Conservation (phyloP, 83 land plant species). For the Picea abies region DNA sequence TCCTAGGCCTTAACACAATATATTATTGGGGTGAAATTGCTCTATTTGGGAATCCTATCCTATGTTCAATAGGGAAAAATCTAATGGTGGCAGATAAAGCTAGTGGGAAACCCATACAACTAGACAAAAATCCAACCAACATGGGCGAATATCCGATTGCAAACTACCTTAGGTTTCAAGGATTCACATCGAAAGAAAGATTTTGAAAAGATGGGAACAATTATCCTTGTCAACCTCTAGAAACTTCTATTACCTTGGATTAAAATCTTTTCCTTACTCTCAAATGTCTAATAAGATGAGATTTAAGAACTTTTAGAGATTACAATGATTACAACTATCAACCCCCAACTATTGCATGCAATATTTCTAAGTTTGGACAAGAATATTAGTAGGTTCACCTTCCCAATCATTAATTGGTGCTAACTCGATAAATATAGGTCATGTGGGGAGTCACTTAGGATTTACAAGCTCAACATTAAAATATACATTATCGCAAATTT, state of each 20-base stretch:
- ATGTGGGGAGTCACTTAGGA: neutral
- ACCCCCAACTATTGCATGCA: neutral
- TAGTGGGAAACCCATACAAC: conserved; percentile 21
- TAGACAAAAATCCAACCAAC: conserved; percentile 2
- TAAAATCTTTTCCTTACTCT: conserved; percentile 10
- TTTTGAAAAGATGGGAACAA: conserved; percentile 9
- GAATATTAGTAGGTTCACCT: neutral
- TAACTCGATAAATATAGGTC: conserved; percentile 7
- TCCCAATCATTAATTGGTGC: neutral
- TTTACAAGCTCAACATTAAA: neutral
- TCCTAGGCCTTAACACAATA: neutral
- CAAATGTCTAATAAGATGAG: neutral
- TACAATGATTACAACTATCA: neutral
- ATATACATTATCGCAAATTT: neutral
- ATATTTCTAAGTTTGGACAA: neutral
- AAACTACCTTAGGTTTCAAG: conserved; percentile 11
- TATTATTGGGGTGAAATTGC: neutral
- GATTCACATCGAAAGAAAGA: conserved; percentile 12
- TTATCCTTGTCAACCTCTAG: neutral
- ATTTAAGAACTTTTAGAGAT: neutral
- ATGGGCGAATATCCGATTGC: neutral
- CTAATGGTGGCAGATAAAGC: conserved; percentile 55
- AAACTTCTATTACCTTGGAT: conserved; percentile 1
- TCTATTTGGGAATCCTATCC: conserved; percentile 31
- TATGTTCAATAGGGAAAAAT: conserved; percentile 70